Conservation (phyloP, 768 basidiomycete genomes). For the Podaxis sp. region DNA sequence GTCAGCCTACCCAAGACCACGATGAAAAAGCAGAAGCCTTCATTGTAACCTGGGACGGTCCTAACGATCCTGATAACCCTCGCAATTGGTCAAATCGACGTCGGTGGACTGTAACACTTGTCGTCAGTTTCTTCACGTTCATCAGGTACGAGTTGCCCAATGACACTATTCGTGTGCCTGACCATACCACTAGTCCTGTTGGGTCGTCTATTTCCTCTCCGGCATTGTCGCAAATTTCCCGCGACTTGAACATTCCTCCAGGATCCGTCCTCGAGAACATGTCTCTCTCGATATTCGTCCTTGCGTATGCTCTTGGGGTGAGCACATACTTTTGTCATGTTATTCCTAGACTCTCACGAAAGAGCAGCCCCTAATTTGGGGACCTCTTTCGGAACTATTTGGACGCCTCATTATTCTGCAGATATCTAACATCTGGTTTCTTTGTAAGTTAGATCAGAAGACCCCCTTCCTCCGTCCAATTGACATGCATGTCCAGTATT, state of each 20-base stretch:
- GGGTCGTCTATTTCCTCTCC: slow-evolving; percentile 33
- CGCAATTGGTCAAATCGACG: slow-evolving; percentile 57
- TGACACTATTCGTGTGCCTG: slow-evolving; percentile 57
- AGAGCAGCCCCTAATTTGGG: slow-evolving; percentile 35
- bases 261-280: slow-evolving; percentile 38
- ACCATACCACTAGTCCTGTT: slow-evolving; percentile 25
- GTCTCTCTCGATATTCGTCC: slow-evolving; percentile 42
- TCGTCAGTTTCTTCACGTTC: slow-evolving; percentile 68
- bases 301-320: slow-evolving; percentile 37
- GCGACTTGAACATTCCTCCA: slow-evolving; percentile 26
- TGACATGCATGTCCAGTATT: slow-evolving; percentile 31
- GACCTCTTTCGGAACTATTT: slow-evolving; percentile 38
- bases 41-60: slow-evolving; percentile 54
- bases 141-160: slow-evolving; percentile 69
- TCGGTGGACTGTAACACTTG: slow-evolving; percentile 65
- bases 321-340: slow-evolving; percentile 16
- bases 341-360: background rate
- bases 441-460: slow-evolving; percentile 38
- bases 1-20: background rate
- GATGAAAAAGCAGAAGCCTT: background rate
- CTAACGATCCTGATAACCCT: slow-evolving; percentile 57
- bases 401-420: slow-evolving; percentile 52
- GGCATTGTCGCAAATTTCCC: slow-evolving; percentile 27
- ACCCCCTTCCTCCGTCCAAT: background rate
- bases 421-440: slow-evolving; percentile 55